Evolutionary conservation across 768 basidiomycete genomes (phyloP), one percentile per base, ranked within the genome.

Genomic region (Leccinum disarticulatum): DNA sequence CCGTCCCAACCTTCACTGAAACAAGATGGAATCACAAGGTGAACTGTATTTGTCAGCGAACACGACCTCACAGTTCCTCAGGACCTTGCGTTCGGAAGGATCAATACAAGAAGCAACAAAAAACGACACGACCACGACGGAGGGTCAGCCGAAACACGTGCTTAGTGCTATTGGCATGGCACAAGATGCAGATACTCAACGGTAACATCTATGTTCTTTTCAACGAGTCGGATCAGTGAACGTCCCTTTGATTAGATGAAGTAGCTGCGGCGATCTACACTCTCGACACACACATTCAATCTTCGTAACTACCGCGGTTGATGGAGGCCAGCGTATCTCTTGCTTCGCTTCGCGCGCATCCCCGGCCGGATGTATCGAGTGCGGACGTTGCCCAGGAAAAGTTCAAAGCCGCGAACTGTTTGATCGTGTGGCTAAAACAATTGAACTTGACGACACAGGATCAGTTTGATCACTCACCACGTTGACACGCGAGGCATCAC

Each of bases 261-360:
- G 83, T 85, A 1, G 22, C 22, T 22, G 22, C 22, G 22, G 22
- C 22, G 22, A 22, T 22, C 78, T 93, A 38, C 22, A 22, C 22
- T 22, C 22, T 22, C 22, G 22, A 22, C 22, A 22, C 22, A 22
- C 22, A 22, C 22, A 75, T 93, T 28, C 86, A 90, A 62, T 77
- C 83, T 9, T 84, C 87, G 0, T 85, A 85, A 59, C 74, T 81
- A 11, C 86, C 83, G 56, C 79, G 83, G 33, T 90, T 88, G 1
- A 73, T 90, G 5, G 95, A 98, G 77, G 94, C 94, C 3, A 87
- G 85, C 9, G 88, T 90, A 15, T 88, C 95, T 75, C 87, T 97
- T 43, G 96, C 95, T 4, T 91, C 93, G 2, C 82, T 99, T 8
- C 86, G 92, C n/a, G 87, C 90, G 0, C 82, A 86, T 70, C 86